Conservation (phyloP, 2,329 filamentous ascomycete genomes). For the Colletotrichum viniferum region DNA sequence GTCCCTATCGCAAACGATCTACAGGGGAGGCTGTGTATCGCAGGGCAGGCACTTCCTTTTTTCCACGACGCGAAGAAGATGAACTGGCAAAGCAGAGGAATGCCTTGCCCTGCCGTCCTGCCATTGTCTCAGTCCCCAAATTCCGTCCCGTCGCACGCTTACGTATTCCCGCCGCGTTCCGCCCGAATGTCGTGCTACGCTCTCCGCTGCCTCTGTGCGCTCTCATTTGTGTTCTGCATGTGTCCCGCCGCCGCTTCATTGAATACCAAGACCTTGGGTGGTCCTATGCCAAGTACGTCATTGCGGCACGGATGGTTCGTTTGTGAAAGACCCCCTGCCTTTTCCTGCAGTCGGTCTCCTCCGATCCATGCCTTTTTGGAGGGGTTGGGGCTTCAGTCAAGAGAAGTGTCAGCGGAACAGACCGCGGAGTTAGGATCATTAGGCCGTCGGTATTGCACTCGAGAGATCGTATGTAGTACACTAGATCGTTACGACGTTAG, state of each 20-base stretch:
- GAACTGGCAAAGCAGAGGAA: not conserved
- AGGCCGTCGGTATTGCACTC: not conserved
- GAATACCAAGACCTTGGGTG: not conserved
- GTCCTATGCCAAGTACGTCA: constrained; percentile 13
- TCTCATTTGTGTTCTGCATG: not conserved
- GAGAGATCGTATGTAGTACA: not conserved
- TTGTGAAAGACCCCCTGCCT: not conserved
- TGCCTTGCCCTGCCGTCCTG: not conserved
- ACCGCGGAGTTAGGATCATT: not conserved
- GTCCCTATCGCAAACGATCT: not conserved
- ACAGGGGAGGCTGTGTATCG: not conserved
- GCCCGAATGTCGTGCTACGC: not conserved
- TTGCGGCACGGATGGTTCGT: constrained; percentile 8
- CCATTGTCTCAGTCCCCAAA: not conserved
- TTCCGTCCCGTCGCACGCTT: not conserved
- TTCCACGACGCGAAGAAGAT: not conserved
- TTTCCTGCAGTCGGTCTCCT: not conserved
- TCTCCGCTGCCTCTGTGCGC: not conserved
- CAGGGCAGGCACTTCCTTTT: not conserved
- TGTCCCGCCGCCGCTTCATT: not conserved
- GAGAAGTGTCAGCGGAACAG: not conserved
- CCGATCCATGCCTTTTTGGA: not conserved
- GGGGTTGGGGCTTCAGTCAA: not conserved
- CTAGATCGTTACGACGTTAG: not conserved
- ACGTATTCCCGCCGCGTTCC: not conserved